Evolutionary conservation across 2,329 filamentous ascomycete genomes (phyloP), one percentile per base, ranked within the genome.

Genomic region (Dichotomopilus funicola): DNA sequence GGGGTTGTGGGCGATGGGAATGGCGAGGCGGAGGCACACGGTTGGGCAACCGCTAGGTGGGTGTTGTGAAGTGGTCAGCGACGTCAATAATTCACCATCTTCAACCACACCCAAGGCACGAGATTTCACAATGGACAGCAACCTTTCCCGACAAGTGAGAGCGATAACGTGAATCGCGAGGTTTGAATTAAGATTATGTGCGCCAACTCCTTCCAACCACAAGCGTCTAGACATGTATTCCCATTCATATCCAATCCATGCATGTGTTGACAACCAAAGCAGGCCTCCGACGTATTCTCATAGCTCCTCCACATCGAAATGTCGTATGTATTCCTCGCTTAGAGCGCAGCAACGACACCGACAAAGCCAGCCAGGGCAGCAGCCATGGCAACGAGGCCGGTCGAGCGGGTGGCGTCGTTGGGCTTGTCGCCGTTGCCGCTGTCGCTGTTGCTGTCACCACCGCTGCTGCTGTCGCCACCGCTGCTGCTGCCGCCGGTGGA

Each of bases 311-410:
- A 5, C 31, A 9, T 4, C 31, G 8, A 13, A 2, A 34, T 46
- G n/a, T 27, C 7, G 11, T 34, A 41, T 6, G 19, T 27, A 6
- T 45, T 2, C 27, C 36, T 11, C 31, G 6, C 34, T 63, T 60
- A 68, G 40, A 67, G 53, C 8, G 58, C 59, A 56, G 63, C 63
- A 41, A 63, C 62, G 43, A 58, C 64, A 12, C 61, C 65, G 8
- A 67, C 35, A 41, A 68, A 59, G 5, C 61, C 71, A 2, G 66
- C 65, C 2, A 59, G 53, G 12, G 59, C 63, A 12, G 62, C 50
- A 2, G 53, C 64, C 31, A 55, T 60, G 6, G 55, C 63, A 6
- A 60, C 57, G 34, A 65, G 54, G 35, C 61, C 64, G n/a, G 63
- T 66, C 51, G 63, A 60, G 9, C 65, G 62, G 19, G 60, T 51